Base-by-base conservation (phyloP, 2,329 filamentous ascomycete species). In the Hortaea sp. region DNA sequence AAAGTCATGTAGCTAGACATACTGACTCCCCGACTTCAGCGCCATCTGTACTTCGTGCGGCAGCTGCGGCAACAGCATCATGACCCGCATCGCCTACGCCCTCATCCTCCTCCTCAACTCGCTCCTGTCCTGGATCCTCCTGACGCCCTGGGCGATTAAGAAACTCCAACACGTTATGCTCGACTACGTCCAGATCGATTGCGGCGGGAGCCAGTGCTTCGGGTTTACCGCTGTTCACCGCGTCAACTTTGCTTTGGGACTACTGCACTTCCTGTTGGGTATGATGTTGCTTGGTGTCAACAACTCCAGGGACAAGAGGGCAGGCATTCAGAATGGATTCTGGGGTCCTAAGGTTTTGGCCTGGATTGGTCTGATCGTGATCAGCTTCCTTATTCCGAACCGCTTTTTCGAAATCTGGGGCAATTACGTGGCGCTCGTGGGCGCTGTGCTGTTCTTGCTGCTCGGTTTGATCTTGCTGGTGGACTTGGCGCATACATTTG, bases 71-170 rank as follows among this genome's bases (percentile, higher is more conserved):
- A 97, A 95, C 74, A 94, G 87, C 70, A 89, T 97, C 70, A 89
- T 89, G 47, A 98, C 92, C 56, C 87, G 92, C 73, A 94, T 97
- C 70, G 90, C 86, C 62, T 66, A 66, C 58, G 63, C 92, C 53
- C 79, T 97, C 61, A 84, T 98, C 52, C 85, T 98, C 46, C 81
- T 98, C 55, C 71, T 97, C 68, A 98, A 98, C 76, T 95, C 90
- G 49, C 95, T 97, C 54, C 66, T 97, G 43, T 90, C 92, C 32
- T 98, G 92, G 92, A 87, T 98, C 57, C 95, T 97, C 88, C 88
- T 98, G 70, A 98, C 92, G 20, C 87, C 88, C 44, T 98, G 92
- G 92, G 92, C 92, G 31, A 86, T 98, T 63, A 87, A 95, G 61
- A 97, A 97, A 66, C 76, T 98, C 5, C 82, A 97, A 68, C 81